A percentile compares a stretch with the other conserved stretches of the same genome.
Conservation (phyloP, 2,329 filamentous ascomycete species). For the Periconia sp. region DNA sequence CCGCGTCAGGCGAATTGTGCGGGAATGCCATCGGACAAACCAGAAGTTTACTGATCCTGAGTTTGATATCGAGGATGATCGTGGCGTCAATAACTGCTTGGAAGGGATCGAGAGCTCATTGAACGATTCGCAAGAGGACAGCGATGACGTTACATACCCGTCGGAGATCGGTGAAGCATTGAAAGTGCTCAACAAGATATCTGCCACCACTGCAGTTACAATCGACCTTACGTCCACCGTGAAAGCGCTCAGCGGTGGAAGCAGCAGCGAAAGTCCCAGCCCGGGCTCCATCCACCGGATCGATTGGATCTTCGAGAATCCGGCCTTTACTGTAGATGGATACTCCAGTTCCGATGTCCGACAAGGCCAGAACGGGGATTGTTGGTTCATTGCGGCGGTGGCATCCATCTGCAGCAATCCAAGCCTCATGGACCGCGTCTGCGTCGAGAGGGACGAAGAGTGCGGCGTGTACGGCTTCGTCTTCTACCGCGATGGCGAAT, state of each 20-base stretch:
- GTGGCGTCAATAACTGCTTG: slow-evolving; percentile 51
- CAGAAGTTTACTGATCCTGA: slow-evolving; percentile 82
- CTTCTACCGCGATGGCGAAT: slow-evolving; percentile 66
- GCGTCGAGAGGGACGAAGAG: slow-evolving; percentile 70
- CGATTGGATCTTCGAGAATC: slow-evolving; percentile 74
- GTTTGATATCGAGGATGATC: slow-evolving; percentile 78
- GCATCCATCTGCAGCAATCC: slow-evolving; percentile 74
- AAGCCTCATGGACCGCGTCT: slow-evolving; percentile 70
- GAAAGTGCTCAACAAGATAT: not conserved
- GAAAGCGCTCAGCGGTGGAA: not conserved
- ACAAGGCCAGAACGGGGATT: slow-evolving; percentile 77
- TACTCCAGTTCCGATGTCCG: slow-evolving; percentile 75
- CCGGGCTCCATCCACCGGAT: slow-evolving; percentile 33
- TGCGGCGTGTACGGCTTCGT: slow-evolving; percentile 86
- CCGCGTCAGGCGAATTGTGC: slow-evolving; percentile 57
- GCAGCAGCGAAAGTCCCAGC: not conserved
- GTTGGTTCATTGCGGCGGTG: slow-evolving; percentile 81
- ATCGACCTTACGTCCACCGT: not conserved
- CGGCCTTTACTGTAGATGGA: slow-evolving; percentile 75
- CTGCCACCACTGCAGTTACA: not conserved
- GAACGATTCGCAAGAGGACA: not conserved
- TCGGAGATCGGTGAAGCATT: not conserved
- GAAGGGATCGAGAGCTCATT: slow-evolving; percentile 8
- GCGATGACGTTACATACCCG: too few species aligned
- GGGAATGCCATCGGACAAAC: slow-evolving; percentile 72